Conservation (phyloP, 192 early-diverging fungal genomes). For the Backusella macrospora region DNA sequence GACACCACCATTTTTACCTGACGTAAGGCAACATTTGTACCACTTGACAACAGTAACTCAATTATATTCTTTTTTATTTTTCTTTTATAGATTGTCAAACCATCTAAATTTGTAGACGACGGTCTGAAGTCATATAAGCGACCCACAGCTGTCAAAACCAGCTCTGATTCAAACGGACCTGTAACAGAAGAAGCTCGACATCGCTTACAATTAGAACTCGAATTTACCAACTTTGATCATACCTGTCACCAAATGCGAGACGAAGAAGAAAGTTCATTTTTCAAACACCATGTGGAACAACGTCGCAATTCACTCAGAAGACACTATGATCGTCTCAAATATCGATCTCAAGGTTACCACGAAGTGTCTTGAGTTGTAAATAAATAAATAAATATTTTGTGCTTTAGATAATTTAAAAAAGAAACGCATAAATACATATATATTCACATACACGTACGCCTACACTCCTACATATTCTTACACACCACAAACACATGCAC, state of each 20-base stretch:
- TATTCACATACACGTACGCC: neutral
- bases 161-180: neutral
- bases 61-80: neutral
- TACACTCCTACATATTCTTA: constrained; percentile 5
- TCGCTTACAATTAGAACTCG: constrained; percentile 18
- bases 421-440: neutral
- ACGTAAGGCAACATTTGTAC: constrained; percentile 19
- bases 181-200: constrained; percentile 31
- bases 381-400: neutral
- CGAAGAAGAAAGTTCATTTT: constrained; percentile 11
- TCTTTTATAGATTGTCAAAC: constrained; percentile 8
- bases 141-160: constrained; percentile 20
- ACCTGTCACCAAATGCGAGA: constrained; percentile 4
- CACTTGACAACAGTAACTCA: neutral
- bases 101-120: constrained; percentile 20
- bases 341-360: constrained; percentile 22
- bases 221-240: constrained; percentile 23
- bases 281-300: constrained; percentile 17
- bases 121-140: constrained; percentile 3
- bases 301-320: constrained; percentile 21
- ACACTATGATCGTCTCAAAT: constrained; percentile 14
- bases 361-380: constrained; percentile 10
- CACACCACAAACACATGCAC: neutral
- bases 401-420: neutral
- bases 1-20: constrained; percentile 23